Evolutionary conservation across 805 yeast genomes (phyloP), one percentile per base, ranked within the genome.

Genomic region (Clavispora asparagi): DNA sequence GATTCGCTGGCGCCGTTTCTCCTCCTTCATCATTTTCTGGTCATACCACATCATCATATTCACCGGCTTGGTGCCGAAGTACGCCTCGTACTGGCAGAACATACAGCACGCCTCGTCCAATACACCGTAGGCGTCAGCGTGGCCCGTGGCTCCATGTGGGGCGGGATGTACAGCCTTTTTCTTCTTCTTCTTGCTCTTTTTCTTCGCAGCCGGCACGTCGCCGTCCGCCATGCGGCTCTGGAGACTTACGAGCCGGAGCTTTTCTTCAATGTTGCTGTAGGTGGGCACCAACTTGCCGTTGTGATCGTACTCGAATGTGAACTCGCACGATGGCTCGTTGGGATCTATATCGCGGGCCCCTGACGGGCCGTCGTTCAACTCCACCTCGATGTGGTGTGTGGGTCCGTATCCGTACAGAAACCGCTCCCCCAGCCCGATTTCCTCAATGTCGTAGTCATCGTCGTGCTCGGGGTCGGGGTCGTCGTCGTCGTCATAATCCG

Each of bases 41-140:
- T 77, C 74, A 48, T 73, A 73, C 76, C 79, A 74, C 54, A 71
- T 73, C 48, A 77, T 73, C 71, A 75, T 70, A 54, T 76, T 76
- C 23, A 61, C 59, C 0, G 83, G 82, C 42, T 76, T 73, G 39
- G 60, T 61, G 1, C 82, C 82, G 57, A 68, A 78, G 1, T 77
- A 70, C 43, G 70, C 66, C 54, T 76, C 78, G 56, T 77, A 78
- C 51, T 77, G 80, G 58, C 83, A 78, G 44, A 78, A 70, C 49
- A 76, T 60, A 55, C 83, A 78, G 49, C 70, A 57, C 35, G 49
- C 31, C n/a, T 40, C 51, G 28, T 42, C 44, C 3, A 23, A 16
- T 7, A 46, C 41, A 14, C 37, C 37, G 25, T 33, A 33, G 25
- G 37, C 37, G 25, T 33, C 37, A 23, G 25, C 37, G 6, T 39